These are phyloP conservation scores for Nepenthes alata DNA, from an alignment of 179 eudicot species.

Conservation along the genomic window DNA sequence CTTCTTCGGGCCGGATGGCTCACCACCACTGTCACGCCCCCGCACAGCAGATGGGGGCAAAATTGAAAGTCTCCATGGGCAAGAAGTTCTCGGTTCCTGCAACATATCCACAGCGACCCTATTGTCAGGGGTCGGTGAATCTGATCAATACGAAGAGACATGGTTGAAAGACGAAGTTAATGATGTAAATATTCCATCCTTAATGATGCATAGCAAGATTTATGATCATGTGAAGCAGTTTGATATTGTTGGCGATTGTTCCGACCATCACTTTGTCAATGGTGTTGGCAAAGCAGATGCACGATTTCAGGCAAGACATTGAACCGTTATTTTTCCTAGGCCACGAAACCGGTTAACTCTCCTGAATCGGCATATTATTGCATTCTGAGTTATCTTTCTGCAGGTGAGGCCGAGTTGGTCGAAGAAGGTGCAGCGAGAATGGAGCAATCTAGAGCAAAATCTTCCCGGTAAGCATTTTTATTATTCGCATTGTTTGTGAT, in stretches of 20 bases:
- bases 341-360: background rate
- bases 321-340: background rate
- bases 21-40: constrained; percentile 18
- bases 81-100: constrained; percentile 26
- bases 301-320: constrained; percentile 43
- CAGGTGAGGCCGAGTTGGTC: constrained; percentile 68
- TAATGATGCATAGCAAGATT: constrained; percentile 9
- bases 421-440: constrained; percentile 86
- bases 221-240: constrained; percentile 38
- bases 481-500: background rate
- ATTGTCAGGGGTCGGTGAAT: constrained; percentile 6
- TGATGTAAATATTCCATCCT: constrained; percentile 8
- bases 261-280: constrained; percentile 74
- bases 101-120: constrained; percentile 10
- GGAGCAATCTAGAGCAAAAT: constrained; percentile 75
- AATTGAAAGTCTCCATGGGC: constrained; percentile 17
- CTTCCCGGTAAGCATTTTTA: constrained; percentile 60
- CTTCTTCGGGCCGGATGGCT: constrained; percentile 32
- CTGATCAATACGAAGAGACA: constrained; percentile 18
- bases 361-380: background rate
- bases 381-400: constrained; percentile 8
- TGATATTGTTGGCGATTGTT: constrained; percentile 58
- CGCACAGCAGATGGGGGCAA: constrained; percentile 15
- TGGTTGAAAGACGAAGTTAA: constrained; percentile 16
- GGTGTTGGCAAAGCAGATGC: constrained; percentile 33